Conservation (phyloP, 2,329 filamentous ascomycete genomes). For the Penicillium concentricum region DNA sequence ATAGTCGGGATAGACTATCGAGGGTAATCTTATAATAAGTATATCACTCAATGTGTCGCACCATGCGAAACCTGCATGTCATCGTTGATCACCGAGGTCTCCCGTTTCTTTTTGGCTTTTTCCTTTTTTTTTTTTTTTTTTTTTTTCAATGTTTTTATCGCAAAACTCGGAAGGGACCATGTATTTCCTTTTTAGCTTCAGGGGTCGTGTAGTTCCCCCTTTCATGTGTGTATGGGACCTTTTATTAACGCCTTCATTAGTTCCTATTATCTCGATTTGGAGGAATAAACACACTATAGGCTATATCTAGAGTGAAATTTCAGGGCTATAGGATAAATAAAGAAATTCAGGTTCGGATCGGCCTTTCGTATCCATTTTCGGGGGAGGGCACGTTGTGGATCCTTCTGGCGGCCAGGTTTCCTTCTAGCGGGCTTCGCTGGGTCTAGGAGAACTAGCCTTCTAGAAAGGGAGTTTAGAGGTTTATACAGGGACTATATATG, state of each 20-base stretch:
- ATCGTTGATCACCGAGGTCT: slow-evolving; percentile 3
- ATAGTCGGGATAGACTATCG: slow-evolving; percentile 24
- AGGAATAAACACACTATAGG: slow-evolving; percentile 5
- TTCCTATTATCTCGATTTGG: neutral
- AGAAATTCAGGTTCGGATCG: slow-evolving; percentile 30
- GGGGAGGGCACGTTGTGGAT: slow-evolving; percentile 36
- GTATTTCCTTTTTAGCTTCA: slow-evolving; percentile 3
- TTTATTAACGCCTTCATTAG: neutral
- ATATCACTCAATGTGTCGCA: slow-evolving; percentile 12
- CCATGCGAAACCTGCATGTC: slow-evolving; percentile 12
- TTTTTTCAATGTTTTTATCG: neutral
- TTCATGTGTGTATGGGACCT: slow-evolving; percentile 9
- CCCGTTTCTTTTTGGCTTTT: neutral
- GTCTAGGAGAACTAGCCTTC: slow-evolving; percentile 18
- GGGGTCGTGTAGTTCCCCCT: slow-evolving; percentile 8
- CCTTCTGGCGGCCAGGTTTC: slow-evolving; percentile 36
- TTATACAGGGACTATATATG: neutral
- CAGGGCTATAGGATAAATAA: neutral
- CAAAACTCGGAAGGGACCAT: neutral
- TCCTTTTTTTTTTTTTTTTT: neutral
- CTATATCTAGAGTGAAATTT: neutral
- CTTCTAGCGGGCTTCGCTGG: slow-evolving; percentile 30
- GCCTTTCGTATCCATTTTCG: slow-evolving; percentile 31
- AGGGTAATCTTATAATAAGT: slow-evolving; percentile 7
- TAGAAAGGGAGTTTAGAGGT: slow-evolving; percentile 4